These are phyloP conservation scores for Colletotrichum destructivum DNA, from an alignment of 2,329 filamentous ascomycete genomes.

Conservation along the genomic window DNA sequence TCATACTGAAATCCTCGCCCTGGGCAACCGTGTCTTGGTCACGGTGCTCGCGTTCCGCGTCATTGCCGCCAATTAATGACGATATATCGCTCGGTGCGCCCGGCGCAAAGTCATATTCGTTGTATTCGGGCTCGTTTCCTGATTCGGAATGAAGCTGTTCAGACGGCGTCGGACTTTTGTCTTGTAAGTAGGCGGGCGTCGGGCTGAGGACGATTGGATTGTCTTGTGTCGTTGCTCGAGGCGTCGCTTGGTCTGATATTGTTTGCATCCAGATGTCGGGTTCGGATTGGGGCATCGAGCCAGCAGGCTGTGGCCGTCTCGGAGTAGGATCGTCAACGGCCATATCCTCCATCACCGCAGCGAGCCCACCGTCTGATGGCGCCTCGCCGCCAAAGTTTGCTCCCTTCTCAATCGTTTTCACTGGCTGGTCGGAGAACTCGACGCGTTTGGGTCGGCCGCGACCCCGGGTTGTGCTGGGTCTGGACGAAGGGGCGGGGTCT, in stretches of 20 bases:
- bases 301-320: slow-evolving; percentile 35
- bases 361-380: slow-evolving; percentile 36
- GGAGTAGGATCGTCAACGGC: slow-evolving; percentile 51
- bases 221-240: slow-evolving; percentile 46
- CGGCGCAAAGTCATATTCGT: slow-evolving; percentile 36
- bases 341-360: slow-evolving; percentile 48
- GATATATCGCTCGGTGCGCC: slow-evolving; percentile 37
- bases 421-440: slow-evolving; percentile 35
- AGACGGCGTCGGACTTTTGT: slow-evolving; percentile 35
- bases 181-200: slow-evolving; percentile 11
- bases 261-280: slow-evolving; percentile 65
- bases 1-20: slow-evolving; percentile 73
- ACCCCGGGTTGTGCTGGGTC: slow-evolving; percentile 13
- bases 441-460: slow-evolving; percentile 36
- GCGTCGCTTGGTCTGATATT: slow-evolving; percentile 56
- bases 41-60: slow-evolving; percentile 44
- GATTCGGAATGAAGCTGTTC: slow-evolving; percentile 35
- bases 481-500: slow-evolving; percentile 31
- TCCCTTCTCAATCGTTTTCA: slow-evolving; percentile 47
- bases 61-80: slow-evolving; percentile 39
- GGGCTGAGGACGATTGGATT: slow-evolving; percentile 12
- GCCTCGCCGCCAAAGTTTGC: slow-evolving; percentile 5
- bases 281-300: slow-evolving; percentile 48
- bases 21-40: slow-evolving; percentile 61
- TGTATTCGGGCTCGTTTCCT: slow-evolving; percentile 31